Base-by-base conservation (phyloP, 148 eudicot species). In the Vaccinium corymbosum region DNA sequence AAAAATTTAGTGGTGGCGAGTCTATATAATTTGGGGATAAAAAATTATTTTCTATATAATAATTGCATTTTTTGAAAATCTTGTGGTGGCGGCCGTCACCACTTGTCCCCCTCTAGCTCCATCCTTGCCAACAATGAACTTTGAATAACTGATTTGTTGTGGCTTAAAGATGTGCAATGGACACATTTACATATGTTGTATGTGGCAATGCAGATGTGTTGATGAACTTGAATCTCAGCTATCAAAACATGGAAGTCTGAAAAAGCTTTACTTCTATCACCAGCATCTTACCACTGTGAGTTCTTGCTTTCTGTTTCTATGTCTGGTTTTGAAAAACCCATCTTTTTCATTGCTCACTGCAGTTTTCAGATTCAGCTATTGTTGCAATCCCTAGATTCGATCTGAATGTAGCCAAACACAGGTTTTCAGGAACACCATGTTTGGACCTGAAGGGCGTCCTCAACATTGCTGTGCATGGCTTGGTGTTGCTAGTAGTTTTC, bases 381-480 rank as follows among this genome's bases (percentile, higher is more conserved):
- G 48, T 59, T 79, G 38, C 32, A 75, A 68, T 72, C 61, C 72
- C 83, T 15, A 59, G 46, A 20, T 73, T 17, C 74, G 71, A 80
- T 79, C 71, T 84, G 78, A 85, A 66, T 7, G 46, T 75, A 64
- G 20, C 68, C 64, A 83, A 68, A 57, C 72, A 82, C 92, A 97
- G 99, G 99, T 97, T 88, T 97, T 97, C 89, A 91, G 99, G 84
- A 95, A 95, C 85, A 97, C 99, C 87, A 97, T 97, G 99, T 97
- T 97, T 97, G 99, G 98, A 82, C 99, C 99, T 56, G 99, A 97
- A 90, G 99, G 99, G 75, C 98, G 98, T 84, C 99, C 99, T 55
- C 99, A 97, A 79, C 99, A 97, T 87, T 97, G 99, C 88, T 97
- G 98, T 90, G 99, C 98, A 38, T 97, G 99, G 99, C 98, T 97